These are phyloP conservation scores for Huiozyma naganishii DNA, from an alignment of 805 yeast species.

Conservation along the genomic window DNA sequence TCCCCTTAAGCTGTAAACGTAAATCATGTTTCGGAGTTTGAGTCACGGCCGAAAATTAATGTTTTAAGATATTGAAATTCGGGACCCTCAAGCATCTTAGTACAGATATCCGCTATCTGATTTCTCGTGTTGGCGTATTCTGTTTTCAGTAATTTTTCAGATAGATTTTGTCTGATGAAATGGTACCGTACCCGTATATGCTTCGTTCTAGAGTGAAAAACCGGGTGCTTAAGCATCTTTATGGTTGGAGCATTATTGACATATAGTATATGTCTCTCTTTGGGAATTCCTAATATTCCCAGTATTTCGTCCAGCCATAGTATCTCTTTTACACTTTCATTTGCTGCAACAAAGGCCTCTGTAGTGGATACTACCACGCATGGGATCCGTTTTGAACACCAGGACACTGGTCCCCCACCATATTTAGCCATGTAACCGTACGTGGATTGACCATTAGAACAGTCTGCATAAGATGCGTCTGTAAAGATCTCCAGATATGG, in stretches of 20 bases:
- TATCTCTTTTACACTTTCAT: background rate
- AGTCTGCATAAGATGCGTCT: conserved; percentile 1
- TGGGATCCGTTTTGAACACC: background rate
- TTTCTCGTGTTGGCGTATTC: conserved; percentile 1
- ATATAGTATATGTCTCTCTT: background rate
- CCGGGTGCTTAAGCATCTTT: conserved; percentile 1
- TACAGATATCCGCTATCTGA: conserved; percentile 3
- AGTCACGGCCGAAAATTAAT: background rate
- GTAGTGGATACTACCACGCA: background rate
- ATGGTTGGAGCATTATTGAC: conserved; percentile 5
- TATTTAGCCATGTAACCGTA: background rate
- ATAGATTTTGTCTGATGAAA: conserved; percentile 1
- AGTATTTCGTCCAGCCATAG: conserved; percentile 2
- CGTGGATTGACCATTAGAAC: background rate
- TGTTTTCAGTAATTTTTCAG: background rate
- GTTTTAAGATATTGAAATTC: background rate
- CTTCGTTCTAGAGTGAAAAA: conserved; percentile 4
- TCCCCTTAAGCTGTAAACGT: background rate
- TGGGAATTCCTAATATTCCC: background rate
- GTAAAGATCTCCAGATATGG: background rate
- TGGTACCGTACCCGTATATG: conserved; percentile 4
- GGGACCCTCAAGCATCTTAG: background rate
- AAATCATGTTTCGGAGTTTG: background rate
- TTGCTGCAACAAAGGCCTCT: conserved; percentile 1
- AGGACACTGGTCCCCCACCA: background rate